phyloP scores from a whole-genome alignment of 1,284 basidiomycete genomes.

The Puccinia brachypodii region DNA sequence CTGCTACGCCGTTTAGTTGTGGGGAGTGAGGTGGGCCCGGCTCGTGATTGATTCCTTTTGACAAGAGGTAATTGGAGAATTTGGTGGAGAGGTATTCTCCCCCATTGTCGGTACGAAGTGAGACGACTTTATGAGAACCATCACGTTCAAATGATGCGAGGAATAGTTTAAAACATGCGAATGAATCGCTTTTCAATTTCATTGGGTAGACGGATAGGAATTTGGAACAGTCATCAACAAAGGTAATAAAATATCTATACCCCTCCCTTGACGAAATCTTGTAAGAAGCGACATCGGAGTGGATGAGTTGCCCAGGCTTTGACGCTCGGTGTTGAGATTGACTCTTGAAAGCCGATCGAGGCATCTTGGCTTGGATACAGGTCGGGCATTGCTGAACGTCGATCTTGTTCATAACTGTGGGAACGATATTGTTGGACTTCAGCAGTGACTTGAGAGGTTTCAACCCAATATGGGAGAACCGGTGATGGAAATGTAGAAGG shows the following conservation, averaged over 20 bases:
- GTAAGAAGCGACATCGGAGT: slow-evolving; percentile 6
- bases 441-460: neutral
- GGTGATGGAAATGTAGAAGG: neutral
- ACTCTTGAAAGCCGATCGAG: neutral
- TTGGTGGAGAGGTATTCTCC: slow-evolving; percentile 54
- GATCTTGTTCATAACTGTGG: neutral
- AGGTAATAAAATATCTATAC: neutral
- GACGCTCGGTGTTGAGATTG: neutral
- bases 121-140: slow-evolving; percentile 55
- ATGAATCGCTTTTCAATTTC: slow-evolving; percentile 1
- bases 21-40: slow-evolving; percentile 58
- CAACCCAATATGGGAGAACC: slow-evolving; percentile 1
- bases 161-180: slow-evolving; percentile 55
- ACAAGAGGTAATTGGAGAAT: slow-evolving; percentile 54
- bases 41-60: slow-evolving; percentile 55
- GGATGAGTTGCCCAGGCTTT: neutral
- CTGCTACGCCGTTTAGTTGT: slow-evolving; percentile 56
- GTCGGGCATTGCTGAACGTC: neutral
- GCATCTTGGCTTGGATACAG: slow-evolving; percentile 9
- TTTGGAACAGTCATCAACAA: slow-evolving; percentile 2
- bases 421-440: neutral
- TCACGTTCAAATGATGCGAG: slow-evolving; percentile 54
- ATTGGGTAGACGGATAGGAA: neutral
- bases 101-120: slow-evolving; percentile 56
- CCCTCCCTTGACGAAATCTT: neutral